Percentiles rank a stretch among this genome's conserved stretches.
Evolutionary conservation across 768 basidiomycete genomes (phyloP).

Genomic region (Psilocybe subaeruginosa): DNA sequence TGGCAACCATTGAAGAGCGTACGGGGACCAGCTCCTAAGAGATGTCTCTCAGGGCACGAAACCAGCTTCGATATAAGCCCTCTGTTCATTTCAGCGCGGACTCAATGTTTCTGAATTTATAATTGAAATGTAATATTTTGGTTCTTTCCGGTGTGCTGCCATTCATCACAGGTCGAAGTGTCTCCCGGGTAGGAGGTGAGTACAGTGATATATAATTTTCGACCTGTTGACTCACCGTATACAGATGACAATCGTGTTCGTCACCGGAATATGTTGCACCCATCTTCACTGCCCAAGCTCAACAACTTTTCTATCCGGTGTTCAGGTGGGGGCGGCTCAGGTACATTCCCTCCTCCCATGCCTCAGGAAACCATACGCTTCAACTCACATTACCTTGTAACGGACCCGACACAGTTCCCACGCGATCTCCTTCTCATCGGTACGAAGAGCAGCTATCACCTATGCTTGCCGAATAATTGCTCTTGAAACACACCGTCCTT

Average conservation of each 20-base stretch:
- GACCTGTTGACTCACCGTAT: not conserved
- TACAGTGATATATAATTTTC: not conserved
- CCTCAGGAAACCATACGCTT: not conserved
- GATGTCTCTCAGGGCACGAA: conserved; percentile 11
- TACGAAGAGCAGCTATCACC: too few relatives aligned
- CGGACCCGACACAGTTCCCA: too few relatives aligned
- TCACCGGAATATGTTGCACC: conserved; percentile 8
- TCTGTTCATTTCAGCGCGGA: not conserved
- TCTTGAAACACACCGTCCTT: too few relatives aligned
- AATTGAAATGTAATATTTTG: conserved; percentile 7
- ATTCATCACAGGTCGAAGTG: conserved; percentile 11
- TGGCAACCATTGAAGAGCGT: conserved; percentile 12
- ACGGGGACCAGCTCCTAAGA: not conserved
- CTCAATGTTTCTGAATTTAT: not conserved
- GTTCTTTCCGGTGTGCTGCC: conserved; percentile 7
- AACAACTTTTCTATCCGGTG: conserved; percentile 8
- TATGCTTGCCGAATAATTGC: too few relatives aligned
- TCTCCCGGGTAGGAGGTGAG: conserved; percentile 11
- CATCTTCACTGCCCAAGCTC: conserved; percentile 11
- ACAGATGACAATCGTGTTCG: conserved; percentile 9
- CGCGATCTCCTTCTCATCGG: too few relatives aligned
- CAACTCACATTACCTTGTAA: not conserved
- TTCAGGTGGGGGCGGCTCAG: conserved; percentile 11
- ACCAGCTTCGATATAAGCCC: conserved; percentile 3
- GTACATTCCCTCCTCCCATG: not conserved